Conservation (phyloP, 371 early-diverging fungal species). For the Apophysomyces elegans region DNA sequence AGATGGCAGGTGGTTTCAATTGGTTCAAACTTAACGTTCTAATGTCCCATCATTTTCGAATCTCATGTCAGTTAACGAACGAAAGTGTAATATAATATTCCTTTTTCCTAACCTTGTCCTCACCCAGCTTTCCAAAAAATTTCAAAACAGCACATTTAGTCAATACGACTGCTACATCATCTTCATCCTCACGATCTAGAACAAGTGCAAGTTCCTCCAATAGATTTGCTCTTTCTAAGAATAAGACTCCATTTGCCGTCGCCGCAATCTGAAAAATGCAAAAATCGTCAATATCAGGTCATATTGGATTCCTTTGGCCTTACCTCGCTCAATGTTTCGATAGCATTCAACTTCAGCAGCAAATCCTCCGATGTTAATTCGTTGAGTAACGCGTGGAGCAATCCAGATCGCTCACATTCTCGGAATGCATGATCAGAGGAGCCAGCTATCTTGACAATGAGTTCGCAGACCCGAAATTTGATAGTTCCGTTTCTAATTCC, state of each 20-base stretch:
- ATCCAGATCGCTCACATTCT: conserved; percentile 34
- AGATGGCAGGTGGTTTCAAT: conserved; percentile 34
- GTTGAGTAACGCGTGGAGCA: conserved; percentile 29
- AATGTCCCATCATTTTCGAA: not conserved
- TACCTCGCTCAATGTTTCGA: conserved; percentile 56
- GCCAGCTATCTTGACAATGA: conserved; percentile 44
- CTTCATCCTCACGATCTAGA: conserved; percentile 31
- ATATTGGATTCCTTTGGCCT: not conserved
- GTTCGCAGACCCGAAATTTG: conserved; percentile 55
- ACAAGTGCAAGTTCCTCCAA: conserved; percentile 32
- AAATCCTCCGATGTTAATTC: conserved; percentile 49
- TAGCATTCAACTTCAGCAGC: conserved; percentile 51
- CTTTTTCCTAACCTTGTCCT: conserved; percentile 25
- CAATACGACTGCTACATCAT: conserved; percentile 36
- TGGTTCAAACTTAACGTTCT: conserved; percentile 34
- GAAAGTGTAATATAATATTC: not conserved
- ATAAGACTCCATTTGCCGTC: conserved; percentile 31
- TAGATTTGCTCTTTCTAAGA: conserved; percentile 41
- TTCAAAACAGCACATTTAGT: conserved; percentile 46
- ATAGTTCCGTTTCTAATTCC: conserved; percentile 43
- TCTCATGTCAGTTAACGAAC: not conserved
- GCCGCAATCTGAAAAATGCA: conserved; percentile 31
- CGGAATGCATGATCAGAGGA: conserved; percentile 48
- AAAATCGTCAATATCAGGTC: not conserved
- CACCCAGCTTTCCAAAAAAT: conserved; percentile 48